Percentiles rank a stretch among this genome's conserved stretches.
phyloP scores from a whole-genome alignment of 108 stramenopile species.

The Nitzschia sp. region DNA sequence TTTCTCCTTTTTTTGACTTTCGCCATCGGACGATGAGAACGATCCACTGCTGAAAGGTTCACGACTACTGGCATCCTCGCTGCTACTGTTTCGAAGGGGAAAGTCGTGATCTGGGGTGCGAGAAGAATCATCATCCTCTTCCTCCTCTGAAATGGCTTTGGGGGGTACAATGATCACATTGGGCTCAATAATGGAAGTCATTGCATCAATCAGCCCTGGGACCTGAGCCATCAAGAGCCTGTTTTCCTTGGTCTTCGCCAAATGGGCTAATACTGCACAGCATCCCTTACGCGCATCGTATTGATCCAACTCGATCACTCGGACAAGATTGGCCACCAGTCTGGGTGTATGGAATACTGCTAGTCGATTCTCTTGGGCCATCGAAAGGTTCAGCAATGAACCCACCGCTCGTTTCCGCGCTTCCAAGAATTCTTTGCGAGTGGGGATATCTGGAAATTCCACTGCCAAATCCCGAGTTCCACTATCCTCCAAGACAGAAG shows the following conservation, averaged over 20 bases:
- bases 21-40: not conserved
- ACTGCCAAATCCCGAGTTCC: slow-evolving; percentile 36
- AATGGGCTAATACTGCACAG: slow-evolving; percentile 60
- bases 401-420: slow-evolving; percentile 64
- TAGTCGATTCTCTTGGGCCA: slow-evolving; percentile 69
- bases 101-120: slow-evolving; percentile 1
- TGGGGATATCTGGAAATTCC: slow-evolving; percentile 33
- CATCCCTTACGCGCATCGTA: slow-evolving; percentile 56
- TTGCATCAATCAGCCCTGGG: slow-evolving; percentile 60
- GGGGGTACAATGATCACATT: slow-evolving; percentile 2
- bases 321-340: slow-evolving; percentile 50
- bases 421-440: slow-evolving; percentile 53
- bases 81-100: not conserved
- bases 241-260: slow-evolving; percentile 67
- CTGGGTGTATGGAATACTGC: slow-evolving; percentile 66
- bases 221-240: slow-evolving; percentile 56
- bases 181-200: slow-evolving; percentile 50
- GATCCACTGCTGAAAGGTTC: not conserved
- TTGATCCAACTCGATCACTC: slow-evolving; percentile 49
- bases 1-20: not conserved
- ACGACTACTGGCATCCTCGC: not conserved
- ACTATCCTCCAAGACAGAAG: slow-evolving; percentile 61
- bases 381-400: slow-evolving; percentile 55
- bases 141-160: not conserved
- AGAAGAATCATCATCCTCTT: slow-evolving; percentile 16